Evolutionary conservation across 768 basidiomycete genomes (phyloP).

Genomic region (Auricularia sp.): DNA sequence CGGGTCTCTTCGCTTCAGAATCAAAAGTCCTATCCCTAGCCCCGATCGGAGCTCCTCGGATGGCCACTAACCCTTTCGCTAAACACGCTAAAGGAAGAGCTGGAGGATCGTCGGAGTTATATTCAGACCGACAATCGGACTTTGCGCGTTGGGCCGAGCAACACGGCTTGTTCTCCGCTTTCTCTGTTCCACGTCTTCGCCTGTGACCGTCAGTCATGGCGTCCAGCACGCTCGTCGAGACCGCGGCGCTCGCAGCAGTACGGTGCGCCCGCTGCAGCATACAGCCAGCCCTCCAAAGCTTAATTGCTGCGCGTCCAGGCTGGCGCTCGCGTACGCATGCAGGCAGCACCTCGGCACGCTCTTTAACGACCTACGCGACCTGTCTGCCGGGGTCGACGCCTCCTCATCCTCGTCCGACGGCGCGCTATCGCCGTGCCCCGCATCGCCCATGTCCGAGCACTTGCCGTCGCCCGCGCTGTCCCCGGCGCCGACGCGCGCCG

Average conservation of each 20-base stretch:
- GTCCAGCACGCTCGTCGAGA: background rate
- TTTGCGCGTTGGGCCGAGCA: background rate
- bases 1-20: no score
- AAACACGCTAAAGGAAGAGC: no score
- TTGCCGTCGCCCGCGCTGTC: constrained; percentile 19
- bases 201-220: background rate
- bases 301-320: background rate
- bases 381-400: constrained; percentile 11
- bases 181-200: background rate
- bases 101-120: no score
- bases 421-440: constrained; percentile 15
- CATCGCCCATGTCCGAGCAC: constrained; percentile 31
- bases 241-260: background rate
- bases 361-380: constrained; percentile 44
- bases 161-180: background rate
- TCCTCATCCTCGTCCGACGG: constrained; percentile 6
- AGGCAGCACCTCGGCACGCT: constrained; percentile 31
- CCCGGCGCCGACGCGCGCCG: constrained; percentile 4
- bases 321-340: background rate
- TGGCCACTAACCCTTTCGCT: no score
- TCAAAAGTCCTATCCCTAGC: no score
- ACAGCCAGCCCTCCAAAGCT: no score
- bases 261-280: background rate
- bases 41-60: no score
- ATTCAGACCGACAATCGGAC: background rate